A percentile compares a stretch with the other conserved stretches of the same genome.
phyloP scores from a whole-genome alignment of 345 rosid genomes.

The Alliaria petiolata region DNA sequence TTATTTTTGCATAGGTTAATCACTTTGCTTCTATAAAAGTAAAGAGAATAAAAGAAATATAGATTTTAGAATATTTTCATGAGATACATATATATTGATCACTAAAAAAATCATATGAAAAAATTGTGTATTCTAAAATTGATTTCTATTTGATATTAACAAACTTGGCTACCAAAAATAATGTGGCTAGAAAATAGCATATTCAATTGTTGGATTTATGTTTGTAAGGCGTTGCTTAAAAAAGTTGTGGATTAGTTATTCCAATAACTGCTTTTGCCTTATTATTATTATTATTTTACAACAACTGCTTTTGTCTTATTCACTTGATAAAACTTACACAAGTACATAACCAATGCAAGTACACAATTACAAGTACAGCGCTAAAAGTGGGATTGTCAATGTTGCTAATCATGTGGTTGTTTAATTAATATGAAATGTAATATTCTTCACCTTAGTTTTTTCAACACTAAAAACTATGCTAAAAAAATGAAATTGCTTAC shows the following conservation, averaged over 20 bases:
- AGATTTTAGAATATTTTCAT: background rate
- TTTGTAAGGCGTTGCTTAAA: background rate
- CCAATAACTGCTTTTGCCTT: too few species aligned
- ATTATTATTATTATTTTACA: too few species aligned
- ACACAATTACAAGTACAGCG: slow-evolving; percentile 10
- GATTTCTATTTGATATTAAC: background rate
- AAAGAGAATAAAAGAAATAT: too few species aligned
- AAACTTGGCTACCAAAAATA: background rate
- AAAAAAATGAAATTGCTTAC: too few species aligned
- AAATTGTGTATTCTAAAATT: background rate
- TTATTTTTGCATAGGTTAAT: background rate
- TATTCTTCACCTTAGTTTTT: too few species aligned
- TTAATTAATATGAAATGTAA: background rate
- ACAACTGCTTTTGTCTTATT: slow-evolving; percentile 6
- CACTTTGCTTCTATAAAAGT: background rate
- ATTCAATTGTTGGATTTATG: background rate
- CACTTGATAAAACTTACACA: slow-evolving; percentile 15
- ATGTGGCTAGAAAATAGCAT: background rate
- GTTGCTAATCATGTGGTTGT: background rate
- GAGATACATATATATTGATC: background rate
- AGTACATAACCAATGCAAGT: slow-evolving; percentile 10
- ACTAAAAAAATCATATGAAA: background rate
- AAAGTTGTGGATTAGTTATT: too few species aligned
- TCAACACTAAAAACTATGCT: background rate
- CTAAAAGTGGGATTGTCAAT: background rate